Base-by-base conservation (phyloP, 768 basidiomycete genomes). In the Boletus eberwhitei region DNA sequence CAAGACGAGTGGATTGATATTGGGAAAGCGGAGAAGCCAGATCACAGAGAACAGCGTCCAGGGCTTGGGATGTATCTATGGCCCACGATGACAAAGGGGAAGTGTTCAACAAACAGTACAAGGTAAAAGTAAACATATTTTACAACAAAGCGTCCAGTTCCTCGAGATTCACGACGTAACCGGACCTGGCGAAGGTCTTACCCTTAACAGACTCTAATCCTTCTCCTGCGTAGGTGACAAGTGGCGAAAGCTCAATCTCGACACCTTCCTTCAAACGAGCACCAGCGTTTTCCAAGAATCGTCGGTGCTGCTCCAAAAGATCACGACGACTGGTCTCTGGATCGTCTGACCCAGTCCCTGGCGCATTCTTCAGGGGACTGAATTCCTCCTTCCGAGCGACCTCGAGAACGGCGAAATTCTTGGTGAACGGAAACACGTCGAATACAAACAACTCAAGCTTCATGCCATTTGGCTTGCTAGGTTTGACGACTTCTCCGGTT, bases 361-460 rank as follows among this genome's bases (percentile, higher is more conserved):
- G 93, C 8, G 94, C 96, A 65, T 99, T 99, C 79, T 99, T 99
- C 70, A 99, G 73, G 35, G 96, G 96, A 59, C 91, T 94, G 64
- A 99, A 99, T 73, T 98, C 96, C 55, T 96, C 91, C 55, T 79
- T 77, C 52, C 97, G 77, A 48, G 83, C 82, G 41, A 97, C 93
- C 71, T 98, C 94, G 67, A 98, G 73, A 38, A 98, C 92, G 29
- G 88, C 84, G 60, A 95, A 93, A 48, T 73, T 77, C 65, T 85
- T 71, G 26, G 93, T 93, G 74, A 83, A 92, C 1, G 95, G 95
- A 79, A 99, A 98, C 42, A 99, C 97, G 73, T 99, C 97, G 66
- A 99, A 99, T 32, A 99, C 90, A 74, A 99, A 99, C 76, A 95
- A 77, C 73, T 99, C 97, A 58, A 99, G 84, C 75, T 99, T 99